These are phyloP conservation scores for Protostelium mycophagum DNA, from an alignment of 78 protist genomes.

Conservation along the genomic window DNA sequence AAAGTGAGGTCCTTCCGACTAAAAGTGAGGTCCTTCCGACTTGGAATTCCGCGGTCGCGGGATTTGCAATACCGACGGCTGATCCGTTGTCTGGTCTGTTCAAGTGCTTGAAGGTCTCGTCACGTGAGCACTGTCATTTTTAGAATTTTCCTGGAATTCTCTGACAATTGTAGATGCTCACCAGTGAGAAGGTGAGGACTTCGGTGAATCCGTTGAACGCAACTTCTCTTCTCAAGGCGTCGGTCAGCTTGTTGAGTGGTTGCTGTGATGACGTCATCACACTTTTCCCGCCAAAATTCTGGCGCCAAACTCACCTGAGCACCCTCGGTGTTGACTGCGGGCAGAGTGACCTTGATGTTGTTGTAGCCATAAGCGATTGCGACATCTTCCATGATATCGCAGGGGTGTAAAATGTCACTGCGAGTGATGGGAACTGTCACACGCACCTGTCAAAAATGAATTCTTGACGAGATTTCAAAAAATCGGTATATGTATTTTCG, in stretches of 20 bases:
- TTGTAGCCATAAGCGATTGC: slow-evolving; percentile 96
- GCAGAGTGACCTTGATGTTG: slow-evolving; percentile 58
- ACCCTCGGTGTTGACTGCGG: slow-evolving; percentile 29
- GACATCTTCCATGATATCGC: slow-evolving; percentile 98
- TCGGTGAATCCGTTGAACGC: slow-evolving; percentile 92
- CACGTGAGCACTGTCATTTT: slow-evolving; percentile 59
- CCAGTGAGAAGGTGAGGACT: slow-evolving; percentile 80
- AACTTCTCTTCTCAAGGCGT: slow-evolving; percentile 74
- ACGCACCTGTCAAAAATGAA: slow-evolving; percentile 4
- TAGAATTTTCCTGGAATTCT: neutral
- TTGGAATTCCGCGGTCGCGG: slow-evolving; percentile 79
- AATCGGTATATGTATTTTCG: neutral
- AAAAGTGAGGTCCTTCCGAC: slow-evolving; percentile 78
- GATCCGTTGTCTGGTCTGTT: slow-evolving; percentile 35
- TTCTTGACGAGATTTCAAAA: neutral
- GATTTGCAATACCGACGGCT: slow-evolving; percentile 72
- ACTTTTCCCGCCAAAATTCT: no score
- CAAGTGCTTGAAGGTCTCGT: slow-evolving; percentile 62
- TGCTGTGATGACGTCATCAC: no score
- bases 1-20: slow-evolving; percentile 78
- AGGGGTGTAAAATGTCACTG: slow-evolving; percentile 93
- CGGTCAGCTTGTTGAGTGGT: slow-evolving; percentile 81
- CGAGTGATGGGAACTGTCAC: neutral
- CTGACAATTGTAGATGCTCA: neutral
- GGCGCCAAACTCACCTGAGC: no score